Evolutionary conservation across 2,329 filamentous ascomycete genomes (phyloP).

Genomic region (Nemania sp.): DNA sequence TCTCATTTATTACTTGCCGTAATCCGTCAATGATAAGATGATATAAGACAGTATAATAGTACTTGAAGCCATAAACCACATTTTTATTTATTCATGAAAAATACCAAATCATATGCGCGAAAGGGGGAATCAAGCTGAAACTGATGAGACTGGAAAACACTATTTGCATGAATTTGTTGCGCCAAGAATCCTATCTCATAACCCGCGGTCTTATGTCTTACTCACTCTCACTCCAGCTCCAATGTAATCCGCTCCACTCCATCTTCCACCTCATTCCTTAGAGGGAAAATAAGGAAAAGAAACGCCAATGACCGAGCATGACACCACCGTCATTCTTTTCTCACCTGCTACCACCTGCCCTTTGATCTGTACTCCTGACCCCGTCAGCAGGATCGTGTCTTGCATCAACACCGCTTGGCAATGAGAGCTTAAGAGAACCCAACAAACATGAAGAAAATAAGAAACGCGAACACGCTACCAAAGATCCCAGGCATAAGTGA

Average conservation of each 20-base stretch:
- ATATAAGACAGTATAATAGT: too few relatives aligned
- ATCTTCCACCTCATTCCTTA: not conserved
- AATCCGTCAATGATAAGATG: too few relatives aligned
- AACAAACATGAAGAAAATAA: not conserved
- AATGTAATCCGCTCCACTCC: not conserved
- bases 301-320: constrained; percentile 1
- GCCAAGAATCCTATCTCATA: not conserved
- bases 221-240: not conserved
- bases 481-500: not conserved
- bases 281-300: not conserved
- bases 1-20: too few relatives aligned
- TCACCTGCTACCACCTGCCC: too few relatives aligned
- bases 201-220: not conserved
- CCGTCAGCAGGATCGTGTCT: too few relatives aligned
- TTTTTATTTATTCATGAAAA: too few relatives aligned
- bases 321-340: not conserved
- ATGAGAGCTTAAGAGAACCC: not conserved
- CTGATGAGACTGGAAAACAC: constrained; percentile 14
- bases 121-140: constrained; percentile 24
- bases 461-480: not conserved
- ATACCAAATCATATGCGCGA: constrained; percentile 12
- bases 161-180: constrained; percentile 12
- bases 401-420: not conserved
- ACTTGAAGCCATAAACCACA: too few relatives aligned
- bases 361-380: too few relatives aligned